These are phyloP conservation scores for Suillus decipiens DNA, from an alignment of 768 basidiomycete genomes.

Conservation along the genomic window DNA sequence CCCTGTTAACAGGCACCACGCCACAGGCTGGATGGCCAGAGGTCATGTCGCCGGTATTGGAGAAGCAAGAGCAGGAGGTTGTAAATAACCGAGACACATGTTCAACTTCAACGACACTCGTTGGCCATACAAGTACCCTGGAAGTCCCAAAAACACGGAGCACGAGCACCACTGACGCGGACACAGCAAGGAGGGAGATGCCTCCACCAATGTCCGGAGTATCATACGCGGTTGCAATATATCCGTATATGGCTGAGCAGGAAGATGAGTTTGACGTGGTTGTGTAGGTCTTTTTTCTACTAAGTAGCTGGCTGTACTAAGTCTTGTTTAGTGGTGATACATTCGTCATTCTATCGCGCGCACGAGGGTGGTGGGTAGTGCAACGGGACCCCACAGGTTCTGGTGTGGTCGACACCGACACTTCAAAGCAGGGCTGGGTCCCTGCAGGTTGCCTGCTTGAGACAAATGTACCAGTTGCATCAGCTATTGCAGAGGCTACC, in stretches of 20 bases:
- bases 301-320: constrained; percentile 12
- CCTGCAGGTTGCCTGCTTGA: constrained; percentile 96
- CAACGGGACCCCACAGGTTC: constrained; percentile 89
- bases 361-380: constrained; percentile 99
- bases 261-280: constrained; percentile 98
- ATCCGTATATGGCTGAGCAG: constrained; percentile 98
- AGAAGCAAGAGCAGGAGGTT: constrained; percentile 47
- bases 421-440: constrained; percentile 91
- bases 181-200: constrained; percentile 42
- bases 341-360: constrained; percentile 88
- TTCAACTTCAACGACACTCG: constrained; percentile 35
- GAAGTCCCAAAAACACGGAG: constrained; percentile 23
- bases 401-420: constrained; percentile 75
- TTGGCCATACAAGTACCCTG: constrained; percentile 31
- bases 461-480: constrained; percentile 87
- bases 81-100: constrained; percentile 39
- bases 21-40: constrained; percentile 81
- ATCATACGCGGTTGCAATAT: constrained; percentile 96
- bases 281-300: constrained; percentile 60
- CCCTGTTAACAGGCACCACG: constrained; percentile 57
- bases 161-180: constrained; percentile 32
- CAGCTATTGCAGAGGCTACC: constrained; percentile 81
- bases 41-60: constrained; percentile 58
- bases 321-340: constrained; percentile 71
- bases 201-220: constrained; percentile 52